Conservation (phyloP, 106 monocot genomes). For the Hemerocallis citrina region DNA sequence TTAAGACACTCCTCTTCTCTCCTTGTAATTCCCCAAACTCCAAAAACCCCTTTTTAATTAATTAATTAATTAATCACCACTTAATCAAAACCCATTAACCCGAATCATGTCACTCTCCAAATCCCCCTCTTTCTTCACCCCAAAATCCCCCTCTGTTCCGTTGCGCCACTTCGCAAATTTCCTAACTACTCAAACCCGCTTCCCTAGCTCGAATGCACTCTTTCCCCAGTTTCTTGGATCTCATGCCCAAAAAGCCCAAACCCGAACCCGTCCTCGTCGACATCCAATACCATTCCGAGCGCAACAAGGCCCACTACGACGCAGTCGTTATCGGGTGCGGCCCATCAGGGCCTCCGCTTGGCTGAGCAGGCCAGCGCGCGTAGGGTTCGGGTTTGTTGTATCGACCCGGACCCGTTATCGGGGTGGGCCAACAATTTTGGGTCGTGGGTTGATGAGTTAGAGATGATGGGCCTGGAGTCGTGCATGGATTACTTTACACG, state of each 20-base stretch:
- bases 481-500: constrained; percentile 8
- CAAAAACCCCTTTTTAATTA: too few species aligned
- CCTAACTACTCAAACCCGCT: neutral
- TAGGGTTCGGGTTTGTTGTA: constrained; percentile 12
- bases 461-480: neutral
- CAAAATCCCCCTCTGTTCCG: neutral
- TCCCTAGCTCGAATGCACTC: neutral
- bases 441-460: constrained; percentile 17
- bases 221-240: constrained; percentile 7
- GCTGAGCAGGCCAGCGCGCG: constrained; percentile 4
- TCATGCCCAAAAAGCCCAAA: constrained; percentile 1
- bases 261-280: constrained; percentile 10
- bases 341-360: constrained; percentile 17
- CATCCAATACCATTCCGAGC: constrained; percentile 7
- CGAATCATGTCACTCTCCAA: constrained; percentile 1
- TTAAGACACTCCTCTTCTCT: too few species aligned
- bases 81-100: too few species aligned
- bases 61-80: too few species aligned
- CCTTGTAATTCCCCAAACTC: too few species aligned
- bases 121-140: too few species aligned
- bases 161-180: too few species aligned
- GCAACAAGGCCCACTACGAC: constrained; percentile 2
- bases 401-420: constrained; percentile 16
- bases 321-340: constrained; percentile 15
- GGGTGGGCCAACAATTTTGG: constrained; percentile 24